Base-by-base conservation (phyloP, 768 basidiomycete species). In the Omphalotus guepiniiformis region DNA sequence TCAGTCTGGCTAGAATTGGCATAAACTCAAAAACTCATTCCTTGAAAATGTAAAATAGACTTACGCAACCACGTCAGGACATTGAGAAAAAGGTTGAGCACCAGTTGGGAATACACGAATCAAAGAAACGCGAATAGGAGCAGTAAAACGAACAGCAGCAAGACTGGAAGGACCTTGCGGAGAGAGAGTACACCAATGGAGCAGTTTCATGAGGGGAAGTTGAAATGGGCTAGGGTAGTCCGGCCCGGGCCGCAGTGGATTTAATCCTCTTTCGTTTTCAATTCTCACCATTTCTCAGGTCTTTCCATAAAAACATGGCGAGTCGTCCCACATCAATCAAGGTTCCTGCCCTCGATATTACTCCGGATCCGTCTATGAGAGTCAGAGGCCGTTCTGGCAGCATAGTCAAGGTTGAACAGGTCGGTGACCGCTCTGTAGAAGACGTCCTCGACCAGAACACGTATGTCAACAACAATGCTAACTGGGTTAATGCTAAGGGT, bases 401-500 rank as follows among this genome's bases (percentile, higher is more conserved):
- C 59, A 73, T 92, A 54, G 82, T 93, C 68, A 90, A 89, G 65
- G 87, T 93, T 44, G 90, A 93, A 64, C 75, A 88, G 58, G 79
- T 93, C 51, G 85, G 82, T 35, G 82, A 80, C 59, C 72, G 82
- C 42, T 76, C 79, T 11, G 69, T 79, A 40, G 88, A 93, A 58
- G 86, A 90, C 58, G 69, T 80, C 4, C 74, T 88, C 22, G 90
- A 93, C 72, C 83, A 88, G 58, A 81, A 79, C 57, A 79, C 83
- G 26, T 92, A 88, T 64, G 75, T 79, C 49, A 92, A 93, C 62
- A 79, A 87, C 52, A 95, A 95, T 61, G 88, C 89, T 16, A 80
- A 91, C 60, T 95, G 92, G 92, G 92, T 95, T 61, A 93, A 95
- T 58, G 80, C 85, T 50, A 95, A 95, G 70, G 92, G 92, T 88